Evolutionary conservation across 305 asterid species (phyloP).

Genomic region (Vinca major): DNA sequence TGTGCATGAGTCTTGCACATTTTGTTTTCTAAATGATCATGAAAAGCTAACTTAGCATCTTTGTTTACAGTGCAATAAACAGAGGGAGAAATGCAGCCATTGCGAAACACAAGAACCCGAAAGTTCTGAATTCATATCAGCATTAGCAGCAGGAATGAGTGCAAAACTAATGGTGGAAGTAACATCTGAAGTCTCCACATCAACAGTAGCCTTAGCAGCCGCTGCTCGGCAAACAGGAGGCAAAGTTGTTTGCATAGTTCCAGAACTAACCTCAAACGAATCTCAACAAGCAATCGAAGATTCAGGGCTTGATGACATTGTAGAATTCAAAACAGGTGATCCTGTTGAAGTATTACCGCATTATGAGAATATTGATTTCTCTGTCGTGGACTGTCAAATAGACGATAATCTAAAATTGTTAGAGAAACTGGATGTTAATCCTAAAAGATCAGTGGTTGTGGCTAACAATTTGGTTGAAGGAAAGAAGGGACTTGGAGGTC

Average conservation of each 20-base stretch:
- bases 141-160: conserved; percentile 58
- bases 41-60: not conserved
- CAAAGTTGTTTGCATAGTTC: conserved; percentile 50
- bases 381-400: conserved; percentile 40
- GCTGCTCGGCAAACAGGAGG: conserved; percentile 67
- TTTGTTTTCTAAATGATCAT: not conserved
- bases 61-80: conserved; percentile 31
- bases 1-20: not conserved
- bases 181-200: conserved; percentile 42
- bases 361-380: conserved; percentile 32
- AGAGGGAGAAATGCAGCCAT: conserved; percentile 30
- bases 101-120: conserved; percentile 28
- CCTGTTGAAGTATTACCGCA: conserved; percentile 36
- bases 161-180: conserved; percentile 55
- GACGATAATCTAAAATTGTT: conserved; percentile 28
- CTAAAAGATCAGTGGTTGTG: conserved; percentile 47
- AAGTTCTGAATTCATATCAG: conserved; percentile 47
- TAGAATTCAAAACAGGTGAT: conserved; percentile 48
- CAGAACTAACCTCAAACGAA: conserved; percentile 26
- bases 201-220: conserved; percentile 58
- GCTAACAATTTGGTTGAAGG: conserved; percentile 51
- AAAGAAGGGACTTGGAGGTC: conserved; percentile 36
- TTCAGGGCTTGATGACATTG: conserved; percentile 41
- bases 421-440: conserved; percentile 39
- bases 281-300: conserved; percentile 43